Base-by-base conservation (phyloP, 2,329 filamentous ascomycete genomes). In the Huntiella moniliformis region DNA sequence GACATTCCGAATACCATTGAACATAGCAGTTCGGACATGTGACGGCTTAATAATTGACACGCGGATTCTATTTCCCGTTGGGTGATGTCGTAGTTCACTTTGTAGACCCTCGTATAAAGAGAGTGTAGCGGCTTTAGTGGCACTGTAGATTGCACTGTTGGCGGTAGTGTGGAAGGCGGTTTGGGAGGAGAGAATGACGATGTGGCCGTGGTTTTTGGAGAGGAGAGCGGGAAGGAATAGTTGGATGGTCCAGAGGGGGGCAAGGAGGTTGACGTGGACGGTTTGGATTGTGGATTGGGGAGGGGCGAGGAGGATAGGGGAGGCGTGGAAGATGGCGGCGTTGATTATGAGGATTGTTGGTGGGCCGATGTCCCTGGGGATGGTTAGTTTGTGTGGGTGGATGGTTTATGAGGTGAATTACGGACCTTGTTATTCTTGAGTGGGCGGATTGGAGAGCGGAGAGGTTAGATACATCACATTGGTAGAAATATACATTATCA, bases 31-130 rank as follows among this genome's bases (percentile, higher is more conserved):
- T 36, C 60, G 58, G 17, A 71, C 66, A 57, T 67, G 73, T 45
- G 63, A 52, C 8, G 49, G 35, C n/a, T 51, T 51, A 10, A 52
- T 34, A 2, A 49, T 5, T 5, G 47, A 49, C 22, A 49, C 18
- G 8, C 74, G 61, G 17, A 79, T 68, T 39, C 63, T 65, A 0
- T 66, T 67, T 2, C 73, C 73, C 18, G 67, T 63, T 53, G 77
- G 74, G 8, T 64, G 57, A 4, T 65, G 67, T 34, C 60, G 61
- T 34, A 74, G 54, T 54, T 74, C 71, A 1, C 63, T 59, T 1
- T 63, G 58, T 1, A 74, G 56, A 0, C 64, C 74, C 55, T 79
- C 74, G 54, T 79, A 73, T 58, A 79, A 73, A 7, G 68, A 58
- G 1, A 75, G 55, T 0, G 71, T 67, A 0, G 71, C 74, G 2